Base-by-base conservation (phyloP, 192 early-diverging fungal species). In the Coemansia guatemalensis region DNA sequence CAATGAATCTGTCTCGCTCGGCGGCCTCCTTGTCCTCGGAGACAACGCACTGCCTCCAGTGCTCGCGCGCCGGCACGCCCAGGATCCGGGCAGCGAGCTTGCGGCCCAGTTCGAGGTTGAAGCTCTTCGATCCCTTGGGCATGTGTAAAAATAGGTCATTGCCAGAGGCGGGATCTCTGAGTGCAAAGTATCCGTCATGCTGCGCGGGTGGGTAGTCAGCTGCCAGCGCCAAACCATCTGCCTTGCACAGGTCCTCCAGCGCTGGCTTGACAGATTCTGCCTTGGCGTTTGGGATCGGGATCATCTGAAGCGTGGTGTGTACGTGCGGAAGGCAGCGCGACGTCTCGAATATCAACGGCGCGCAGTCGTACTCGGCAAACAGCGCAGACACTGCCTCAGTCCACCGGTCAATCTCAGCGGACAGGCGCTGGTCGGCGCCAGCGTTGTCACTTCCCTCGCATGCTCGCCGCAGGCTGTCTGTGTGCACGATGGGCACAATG, bases 41-140 rank as follows among this genome's bases (percentile, higher is more conserved):
- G 32, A 89, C 77, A 7, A 85, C 63, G 61, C 93, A 95, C 20
- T 71, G 65, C 72, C 88, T 93, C 96, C 96, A 98, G 66, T 91
- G 81, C 56, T 83, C 88, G 55, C 91, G 82, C 14, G 90, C 85
- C 17, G 91, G 89, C 1, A 62, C 67, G 0, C 78, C 90, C 30
- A 96, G 64, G 6, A 90, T 70, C 8, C 76, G 75, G 0, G 92
- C 89, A 48, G 94, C 68, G 0, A 90, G 82, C 39, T 70, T 77
- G 68, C 93, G 79, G 68, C 91, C 92, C 73, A 92, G 89, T 66
- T 95, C 89, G 4, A 90, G 56, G 64, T 95, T 90, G 62, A 94
- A 88, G 47, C 75, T 33, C 59, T 67, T 61, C 23, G 65, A 71
- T 29, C 62, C 64, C 24, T 56, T 55, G 5, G 59, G 64, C 18